A percentile compares a stretch with the other conserved stretches of the same genome.
These are phyloP conservation scores for Mallotus nudiflorus DNA, from an alignment of 345 rosid genomes.

Conservation along the genomic window DNA sequence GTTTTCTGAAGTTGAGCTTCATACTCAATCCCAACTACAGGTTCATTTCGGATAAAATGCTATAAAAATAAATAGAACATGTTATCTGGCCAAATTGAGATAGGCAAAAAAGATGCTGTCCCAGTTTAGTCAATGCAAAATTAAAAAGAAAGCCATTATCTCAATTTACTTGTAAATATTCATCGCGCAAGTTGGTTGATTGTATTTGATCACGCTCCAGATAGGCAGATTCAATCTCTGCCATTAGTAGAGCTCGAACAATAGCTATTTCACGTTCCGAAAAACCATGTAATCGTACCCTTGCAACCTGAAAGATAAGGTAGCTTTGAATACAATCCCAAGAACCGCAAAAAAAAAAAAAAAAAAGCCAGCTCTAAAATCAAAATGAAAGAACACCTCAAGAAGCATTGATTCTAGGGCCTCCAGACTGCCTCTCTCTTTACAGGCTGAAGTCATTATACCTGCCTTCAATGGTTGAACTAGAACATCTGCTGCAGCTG, in stretches of 20 bases:
- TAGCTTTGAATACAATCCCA: conserved; percentile 8
- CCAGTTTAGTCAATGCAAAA: neutral
- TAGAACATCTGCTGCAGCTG: conserved; percentile 74
- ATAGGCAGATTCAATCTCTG: conserved; percentile 92
- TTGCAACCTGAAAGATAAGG: conserved; percentile 65
- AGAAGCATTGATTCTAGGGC: conserved; percentile 85
- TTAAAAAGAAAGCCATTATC: neutral
- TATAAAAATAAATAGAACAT: conserved; percentile 32
- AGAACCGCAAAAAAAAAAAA: no score
- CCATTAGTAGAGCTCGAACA: conserved; percentile 78
- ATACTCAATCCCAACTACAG: conserved; percentile 83
- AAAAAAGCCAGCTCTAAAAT: neutral
- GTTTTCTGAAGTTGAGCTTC: conserved; percentile 92
- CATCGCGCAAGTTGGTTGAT: conserved; percentile 85
- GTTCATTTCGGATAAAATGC: conserved; percentile 80
- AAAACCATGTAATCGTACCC: conserved; percentile 86
- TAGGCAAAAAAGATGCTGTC: no score
- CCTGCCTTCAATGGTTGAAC: conserved; percentile 78
- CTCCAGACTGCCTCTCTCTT: conserved; percentile 75
- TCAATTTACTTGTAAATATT: conserved; percentile 68
- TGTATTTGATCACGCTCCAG: conserved; percentile 94
- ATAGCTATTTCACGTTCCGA: conserved; percentile 86
- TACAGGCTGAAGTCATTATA: conserved; percentile 76
- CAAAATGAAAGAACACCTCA: conserved; percentile 53
- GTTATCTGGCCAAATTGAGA: conserved; percentile 4